Evolutionary conservation across 805 yeast genomes (phyloP), one percentile per base, ranked within the genome.

Genomic region (Lipomyces spencermartinsiae): DNA sequence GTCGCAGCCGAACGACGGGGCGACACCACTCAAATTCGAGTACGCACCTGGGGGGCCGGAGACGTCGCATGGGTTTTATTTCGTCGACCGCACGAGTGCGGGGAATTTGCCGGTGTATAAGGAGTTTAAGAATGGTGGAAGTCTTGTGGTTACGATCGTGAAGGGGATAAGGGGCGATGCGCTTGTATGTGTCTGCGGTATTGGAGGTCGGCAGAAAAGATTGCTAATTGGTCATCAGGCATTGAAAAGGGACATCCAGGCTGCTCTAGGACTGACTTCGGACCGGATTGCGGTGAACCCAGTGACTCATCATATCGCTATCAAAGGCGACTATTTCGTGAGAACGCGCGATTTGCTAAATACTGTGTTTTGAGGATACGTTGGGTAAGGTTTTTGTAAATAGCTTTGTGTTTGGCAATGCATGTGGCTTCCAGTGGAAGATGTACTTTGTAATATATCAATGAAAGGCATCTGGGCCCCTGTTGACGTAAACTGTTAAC

Each of bases 21-120:
- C 29, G 60, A 6, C 29, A 2, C 43, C 60, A 6, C 16, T 58
- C 16, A 33, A 58, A 43, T 43, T 43, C 49, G 49, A 43, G 49
- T 43, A 43, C 22, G 8, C 49, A 12, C 22, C 43, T 58, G 4
- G 8, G 4, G 31, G 43, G 4, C 43, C 39, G 4, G 49, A 43
- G 16, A 43, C 49, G 10, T 16, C 22, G 49, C 49, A 43, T 43
- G 49, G 49, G 39, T 63, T 43, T 39, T 64, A 64, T 43, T 59
- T n/a, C 29, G 56, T 64, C 29, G 33, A 51, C 5, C 63, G 67
- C 16, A 64, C 67, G 8, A 25, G 22, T 10, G 39, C 16, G 12
- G 67, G 67, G 14, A 55, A 64, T 19, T 35, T 64, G 22, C 67
- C 67, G 46, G 59, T 64, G 14, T 64, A 64, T 53, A 25, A 16